Percentiles rank a stretch among this genome's conserved stretches.
These are phyloP conservation scores for Eutypella sp. DNA, from an alignment of 2,329 filamentous ascomycete species.

Conservation along the genomic window DNA sequence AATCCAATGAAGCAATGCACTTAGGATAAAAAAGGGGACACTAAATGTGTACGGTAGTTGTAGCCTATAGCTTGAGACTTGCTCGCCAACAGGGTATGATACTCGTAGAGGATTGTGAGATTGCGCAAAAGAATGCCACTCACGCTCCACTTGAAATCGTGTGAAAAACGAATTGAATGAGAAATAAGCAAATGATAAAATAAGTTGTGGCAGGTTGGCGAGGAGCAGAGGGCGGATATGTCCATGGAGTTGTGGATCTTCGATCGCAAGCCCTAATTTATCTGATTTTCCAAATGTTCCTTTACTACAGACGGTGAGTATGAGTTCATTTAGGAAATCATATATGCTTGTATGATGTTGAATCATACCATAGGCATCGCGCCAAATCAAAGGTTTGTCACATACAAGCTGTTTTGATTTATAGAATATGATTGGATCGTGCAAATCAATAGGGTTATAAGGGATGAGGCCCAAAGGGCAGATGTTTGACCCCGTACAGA, in stretches of 20 bases:
- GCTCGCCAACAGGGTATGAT: constrained; percentile 12
- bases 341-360: neutral
- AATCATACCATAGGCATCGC: neutral
- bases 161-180: constrained; percentile 13
- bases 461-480: neutral
- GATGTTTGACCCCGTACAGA: neutral
- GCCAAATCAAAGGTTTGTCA: neutral
- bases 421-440: neutral
- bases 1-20: constrained; percentile 6
- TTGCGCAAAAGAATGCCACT: constrained; percentile 12
- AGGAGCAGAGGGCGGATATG: constrained; percentile 1
- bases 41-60: constrained; percentile 19
- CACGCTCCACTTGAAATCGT: constrained; percentile 10
- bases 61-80: constrained; percentile 16
- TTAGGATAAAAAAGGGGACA: constrained; percentile 13
- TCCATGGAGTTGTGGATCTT: neutral
- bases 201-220: constrained; percentile 13
- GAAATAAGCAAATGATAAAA: constrained; percentile 15
- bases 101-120: constrained; percentile 7
- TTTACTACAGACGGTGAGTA: neutral
- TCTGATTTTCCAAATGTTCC: neutral
- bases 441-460: neutral
- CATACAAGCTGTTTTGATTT: neutral
- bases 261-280: neutral
- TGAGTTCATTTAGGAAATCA: neutral